These are phyloP conservation scores for Pythium insidiosum DNA, from an alignment of 352 stramenopile species.

Conservation along the genomic window DNA sequence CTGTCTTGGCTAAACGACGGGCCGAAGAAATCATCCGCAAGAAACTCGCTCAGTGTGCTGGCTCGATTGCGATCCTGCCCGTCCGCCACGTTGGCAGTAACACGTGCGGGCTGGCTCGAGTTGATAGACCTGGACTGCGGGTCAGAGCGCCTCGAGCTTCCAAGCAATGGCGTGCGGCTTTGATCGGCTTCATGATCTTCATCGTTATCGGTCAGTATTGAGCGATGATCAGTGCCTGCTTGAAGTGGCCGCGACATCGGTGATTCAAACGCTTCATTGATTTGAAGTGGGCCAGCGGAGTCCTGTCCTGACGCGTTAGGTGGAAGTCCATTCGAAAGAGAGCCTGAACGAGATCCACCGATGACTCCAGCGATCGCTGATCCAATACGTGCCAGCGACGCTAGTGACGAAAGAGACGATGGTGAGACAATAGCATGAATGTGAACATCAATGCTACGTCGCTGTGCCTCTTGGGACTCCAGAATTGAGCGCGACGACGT, in stretches of 20 bases:
- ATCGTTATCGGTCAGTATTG: constrained; percentile 21
- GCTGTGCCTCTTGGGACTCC: too few relatives aligned
- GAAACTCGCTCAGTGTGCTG: constrained; percentile 33
- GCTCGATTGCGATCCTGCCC: too few relatives aligned
- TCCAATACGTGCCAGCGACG: constrained; percentile 17
- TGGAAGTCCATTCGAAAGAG: neutral
- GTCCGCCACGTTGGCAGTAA: too few relatives aligned
- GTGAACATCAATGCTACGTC: constrained; percentile 80
- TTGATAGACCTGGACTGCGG: neutral
- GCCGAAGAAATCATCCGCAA: constrained; percentile 64
- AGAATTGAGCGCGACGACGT: too few relatives aligned
- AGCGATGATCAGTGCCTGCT: constrained; percentile 10
- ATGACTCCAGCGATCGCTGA: constrained; percentile 20
- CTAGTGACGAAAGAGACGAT: constrained; percentile 59
- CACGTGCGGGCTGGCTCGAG: too few relatives aligned
- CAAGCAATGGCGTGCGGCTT: constrained; percentile 49
- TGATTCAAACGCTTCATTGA: constrained; percentile 34
- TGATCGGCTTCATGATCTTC: constrained; percentile 22
- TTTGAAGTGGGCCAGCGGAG: constrained; percentile 2
- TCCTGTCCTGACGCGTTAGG: neutral
- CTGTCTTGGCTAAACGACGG: constrained; percentile 35
- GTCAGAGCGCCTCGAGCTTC: constrained; percentile 7
- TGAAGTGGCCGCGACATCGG: constrained; percentile 20
- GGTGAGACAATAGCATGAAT: constrained; percentile 83
- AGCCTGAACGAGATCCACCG: constrained; percentile 2